Base-by-base conservation (phyloP, 2,329 filamentous ascomycete species). In the Niveomyces coronatus region DNA sequence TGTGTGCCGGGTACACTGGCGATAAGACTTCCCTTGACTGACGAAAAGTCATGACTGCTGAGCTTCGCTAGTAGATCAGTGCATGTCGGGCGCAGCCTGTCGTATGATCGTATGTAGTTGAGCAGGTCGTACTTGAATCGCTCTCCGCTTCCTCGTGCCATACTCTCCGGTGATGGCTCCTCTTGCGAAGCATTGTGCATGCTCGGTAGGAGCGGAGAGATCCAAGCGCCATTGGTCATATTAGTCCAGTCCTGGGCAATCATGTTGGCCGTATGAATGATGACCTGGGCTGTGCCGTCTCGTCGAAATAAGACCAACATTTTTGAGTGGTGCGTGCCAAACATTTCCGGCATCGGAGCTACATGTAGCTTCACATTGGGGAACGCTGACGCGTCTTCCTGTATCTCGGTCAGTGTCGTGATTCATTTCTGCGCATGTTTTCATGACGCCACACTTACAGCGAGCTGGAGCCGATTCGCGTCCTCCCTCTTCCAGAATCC, bases 191-290 rank as follows among this genome's bases (percentile, higher is more conserved):
- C 5, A 4, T 39, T 11, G 35, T 40, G 17, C 8, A 62, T 34
- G 2, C 73, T 57, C 1, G 82, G 78, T 1, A 94, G 71, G 2
- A 74, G 53, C 1, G 85, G 85, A 0, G 85, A 89, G 35, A 63
- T 67, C 87, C 87, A 94, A 5, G 84, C 73, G 1, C 76, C 85
- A 55, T 94, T 86, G 1, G 79, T 83, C 82, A 94, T 84, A 48
- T 91, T 91, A 2, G 68, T 72, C 87, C 87, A 94, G 55, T 94
- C 87, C 39, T 79, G 77, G 4, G 70, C 53, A n/a, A 94, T 89
- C 81, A 94, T 86, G 49, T 94, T 94, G 14, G 87, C 85, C 0
- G 87, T 94, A 49, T 93, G 85, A 20, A 94, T 87, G 40, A 93
- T 61, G 5, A 94, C 64, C 58, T 93, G 82, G 1, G 81, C 83